phyloP scores from a whole-genome alignment of 345 rosid species.

The Triadica sebifera region DNA sequence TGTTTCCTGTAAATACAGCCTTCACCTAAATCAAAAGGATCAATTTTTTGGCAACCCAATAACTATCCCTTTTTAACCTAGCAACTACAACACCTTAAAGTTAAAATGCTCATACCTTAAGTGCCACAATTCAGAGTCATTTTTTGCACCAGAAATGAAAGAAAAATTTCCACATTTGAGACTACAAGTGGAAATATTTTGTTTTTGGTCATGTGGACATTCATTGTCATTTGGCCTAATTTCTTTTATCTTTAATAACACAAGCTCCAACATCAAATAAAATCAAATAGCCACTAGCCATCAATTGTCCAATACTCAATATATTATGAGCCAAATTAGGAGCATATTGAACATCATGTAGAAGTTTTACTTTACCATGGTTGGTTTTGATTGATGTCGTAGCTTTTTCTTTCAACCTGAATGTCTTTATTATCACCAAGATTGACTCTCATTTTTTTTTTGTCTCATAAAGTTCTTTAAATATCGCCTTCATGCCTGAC shows the following conservation, averaged over 20 bases:
- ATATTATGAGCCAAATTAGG: no score
- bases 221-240: background rate
- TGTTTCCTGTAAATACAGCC: background rate
- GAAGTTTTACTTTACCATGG: background rate
- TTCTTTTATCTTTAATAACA: background rate
- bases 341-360: no score
- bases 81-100: conserved; percentile 8
- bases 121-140: conserved; percentile 10
- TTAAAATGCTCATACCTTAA: conserved; percentile 6
- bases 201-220: conserved; percentile 2
- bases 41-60: background rate
- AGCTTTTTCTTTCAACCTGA: background rate
- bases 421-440: conserved; percentile 12
- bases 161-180: background rate
- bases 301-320: no score
- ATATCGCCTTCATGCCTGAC: background rate
- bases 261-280: background rate
- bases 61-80: conserved; percentile 9
- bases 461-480: background rate
- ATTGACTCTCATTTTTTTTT: background rate
- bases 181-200: no score
- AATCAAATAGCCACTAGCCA: no score
- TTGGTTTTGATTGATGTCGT: background rate
- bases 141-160: background rate
- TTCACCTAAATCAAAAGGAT: conserved; percentile 6